These are phyloP conservation scores for Daucus carota DNA, from an alignment of 129 eudicot species.

Conservation along the genomic window DNA sequence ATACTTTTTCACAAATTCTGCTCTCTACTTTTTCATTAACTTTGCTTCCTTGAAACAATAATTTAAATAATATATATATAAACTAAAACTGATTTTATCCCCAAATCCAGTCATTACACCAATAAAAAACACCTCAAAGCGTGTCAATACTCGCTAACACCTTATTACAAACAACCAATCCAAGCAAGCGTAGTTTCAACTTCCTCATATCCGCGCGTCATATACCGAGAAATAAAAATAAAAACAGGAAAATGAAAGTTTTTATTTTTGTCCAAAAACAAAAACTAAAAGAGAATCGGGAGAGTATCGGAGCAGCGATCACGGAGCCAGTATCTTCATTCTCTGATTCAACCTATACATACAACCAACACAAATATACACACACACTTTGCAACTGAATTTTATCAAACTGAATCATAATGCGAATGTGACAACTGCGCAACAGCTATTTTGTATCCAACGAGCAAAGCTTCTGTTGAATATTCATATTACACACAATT, in stretches of 20 bases:
- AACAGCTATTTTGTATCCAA: conserved; percentile 10
- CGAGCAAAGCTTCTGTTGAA: conserved; percentile 19
- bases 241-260: background rate
- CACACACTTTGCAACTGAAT: background rate
- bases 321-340: conserved; percentile 26
- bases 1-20: no score
- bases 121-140: no score
- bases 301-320: conserved; percentile 50
- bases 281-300: conserved; percentile 22
- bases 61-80: no score
- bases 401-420: conserved; percentile 17
- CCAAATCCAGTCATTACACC: no score
- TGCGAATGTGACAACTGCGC: conserved; percentile 22
- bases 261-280: conserved; percentile 15
- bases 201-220: background rate
- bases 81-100: no score
- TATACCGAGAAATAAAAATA: background rate
- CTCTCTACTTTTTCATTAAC: no score
- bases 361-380: background rate
- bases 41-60: no score
- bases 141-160: no score
- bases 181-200: background rate
- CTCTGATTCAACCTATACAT: conserved; percentile 32
- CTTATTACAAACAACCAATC: background rate
- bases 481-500: background rate